phyloP scores from a whole-genome alignment of 345 rosid genomes.

The Hibiscus trionum region DNA sequence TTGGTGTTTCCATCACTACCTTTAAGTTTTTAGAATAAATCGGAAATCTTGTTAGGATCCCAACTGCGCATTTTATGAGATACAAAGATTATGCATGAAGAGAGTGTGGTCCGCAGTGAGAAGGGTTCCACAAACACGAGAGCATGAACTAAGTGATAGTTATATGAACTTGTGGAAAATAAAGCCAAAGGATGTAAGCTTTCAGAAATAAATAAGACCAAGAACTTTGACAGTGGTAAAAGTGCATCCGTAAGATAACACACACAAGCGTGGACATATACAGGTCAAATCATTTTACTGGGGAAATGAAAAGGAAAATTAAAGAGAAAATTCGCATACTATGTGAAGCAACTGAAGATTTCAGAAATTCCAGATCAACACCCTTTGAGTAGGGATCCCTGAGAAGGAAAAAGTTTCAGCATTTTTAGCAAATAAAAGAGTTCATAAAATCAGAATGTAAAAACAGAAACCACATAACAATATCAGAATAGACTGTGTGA shows the following conservation, averaged over 20 bases:
- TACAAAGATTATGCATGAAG: too few relatives aligned
- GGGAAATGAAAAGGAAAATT: background rate
- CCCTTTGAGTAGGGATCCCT: conserved; percentile 61
- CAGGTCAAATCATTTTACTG: background rate
- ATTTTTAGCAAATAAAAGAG: background rate
- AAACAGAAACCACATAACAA: background rate
- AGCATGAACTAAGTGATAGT: too few relatives aligned
- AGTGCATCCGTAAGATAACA: background rate
- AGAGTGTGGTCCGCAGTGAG: too few relatives aligned
- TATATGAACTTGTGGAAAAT: too few relatives aligned
- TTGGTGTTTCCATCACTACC: too few relatives aligned
- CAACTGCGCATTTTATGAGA: too few relatives aligned
- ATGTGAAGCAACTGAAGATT: conserved; percentile 44
- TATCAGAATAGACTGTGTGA: background rate
- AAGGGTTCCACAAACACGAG: too few relatives aligned
- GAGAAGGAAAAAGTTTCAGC: conserved; percentile 4
- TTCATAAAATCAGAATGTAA: background rate
- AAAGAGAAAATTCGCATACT: conserved; percentile 26
- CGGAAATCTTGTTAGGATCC: too few relatives aligned
- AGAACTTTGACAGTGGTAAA: background rate
- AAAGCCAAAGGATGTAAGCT: too few relatives aligned
- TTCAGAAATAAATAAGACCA: background rate
- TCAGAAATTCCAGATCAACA: conserved; percentile 45
- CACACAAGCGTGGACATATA: too few relatives aligned
- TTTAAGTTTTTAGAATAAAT: too few relatives aligned